A percentile compares a stretch with the other conserved stretches of the same genome.
phyloP scores from a whole-genome alignment of 192 early-diverging fungal species.

The Coemansia reversa region DNA sequence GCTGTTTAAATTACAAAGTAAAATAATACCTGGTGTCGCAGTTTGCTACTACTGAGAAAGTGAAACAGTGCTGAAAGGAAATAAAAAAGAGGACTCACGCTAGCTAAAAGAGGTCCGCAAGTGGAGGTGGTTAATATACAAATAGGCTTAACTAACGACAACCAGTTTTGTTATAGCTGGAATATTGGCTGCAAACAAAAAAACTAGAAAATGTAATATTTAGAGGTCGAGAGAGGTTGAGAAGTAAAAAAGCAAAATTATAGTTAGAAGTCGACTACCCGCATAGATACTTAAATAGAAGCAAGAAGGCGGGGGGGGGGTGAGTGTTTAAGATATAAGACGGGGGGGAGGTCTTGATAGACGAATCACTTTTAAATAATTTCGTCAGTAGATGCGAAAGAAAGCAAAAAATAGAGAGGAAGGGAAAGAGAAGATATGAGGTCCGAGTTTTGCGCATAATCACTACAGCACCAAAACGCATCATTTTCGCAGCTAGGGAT shows the following conservation, averaged over 20 bases:
- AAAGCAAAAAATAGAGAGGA: neutral
- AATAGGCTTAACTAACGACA: neutral
- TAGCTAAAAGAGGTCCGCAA: neutral
- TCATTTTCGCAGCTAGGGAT: neutral
- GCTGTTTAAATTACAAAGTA: neutral
- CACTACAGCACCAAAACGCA: neutral
- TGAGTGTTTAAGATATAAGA: neutral
- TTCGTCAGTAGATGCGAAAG: neutral
- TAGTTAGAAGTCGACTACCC: neutral
- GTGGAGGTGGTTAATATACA: slow-evolving; percentile 8
- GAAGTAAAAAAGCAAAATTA: neutral
- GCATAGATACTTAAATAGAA: neutral
- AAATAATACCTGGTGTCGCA: neutral
- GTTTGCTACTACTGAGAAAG: neutral
- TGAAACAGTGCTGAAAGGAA: neutral
- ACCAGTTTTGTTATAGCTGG: neutral
- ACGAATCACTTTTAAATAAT: too few relatives aligned
- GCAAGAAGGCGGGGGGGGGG: neutral
- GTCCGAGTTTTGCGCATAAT: neutral
- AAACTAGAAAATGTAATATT: neutral
- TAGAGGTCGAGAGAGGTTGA: neutral
- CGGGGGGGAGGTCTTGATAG: too few relatives aligned
- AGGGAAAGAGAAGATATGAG: neutral
- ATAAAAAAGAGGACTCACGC: neutral
- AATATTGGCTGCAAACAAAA: neutral